Percentiles rank a stretch among this genome's conserved stretches.
Conservation (phyloP, 768 basidiomycete species). For the Leccinum rimulosum region DNA sequence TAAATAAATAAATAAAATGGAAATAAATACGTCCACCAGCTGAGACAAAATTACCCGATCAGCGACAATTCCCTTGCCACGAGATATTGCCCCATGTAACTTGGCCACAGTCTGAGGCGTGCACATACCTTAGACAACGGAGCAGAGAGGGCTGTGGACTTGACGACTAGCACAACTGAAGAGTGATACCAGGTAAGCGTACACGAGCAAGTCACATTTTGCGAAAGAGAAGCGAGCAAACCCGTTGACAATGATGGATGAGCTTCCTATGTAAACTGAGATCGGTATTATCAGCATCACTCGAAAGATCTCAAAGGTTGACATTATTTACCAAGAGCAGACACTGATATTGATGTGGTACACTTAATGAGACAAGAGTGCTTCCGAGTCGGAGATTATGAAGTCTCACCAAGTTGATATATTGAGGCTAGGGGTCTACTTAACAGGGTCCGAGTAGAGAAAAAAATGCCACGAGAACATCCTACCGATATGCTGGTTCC, state of each 20-base stretch:
- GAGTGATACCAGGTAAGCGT: neutral
- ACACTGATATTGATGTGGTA: neutral
- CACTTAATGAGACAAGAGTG: neutral
- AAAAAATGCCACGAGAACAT: neutral
- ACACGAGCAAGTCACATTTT: neutral
- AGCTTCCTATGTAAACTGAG: neutral
- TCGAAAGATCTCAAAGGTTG: too few species aligned
- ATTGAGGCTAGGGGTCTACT: neutral
- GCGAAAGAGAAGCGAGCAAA: neutral
- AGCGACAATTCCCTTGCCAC: too few species aligned
- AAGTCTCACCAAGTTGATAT: constrained; percentile 4
- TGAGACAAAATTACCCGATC: neutral
- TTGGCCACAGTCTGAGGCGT: neutral
- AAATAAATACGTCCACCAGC: constrained; percentile 1
- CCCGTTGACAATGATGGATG: neutral
- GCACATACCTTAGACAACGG: neutral
- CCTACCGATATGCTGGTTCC: constrained; percentile 1
- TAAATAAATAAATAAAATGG: neutral
- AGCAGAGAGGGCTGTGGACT: neutral
- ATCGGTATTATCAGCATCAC: neutral
- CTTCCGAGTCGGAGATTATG: too few species aligned
- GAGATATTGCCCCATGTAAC: neutral
- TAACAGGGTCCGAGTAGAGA: neutral
- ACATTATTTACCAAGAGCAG: neutral
- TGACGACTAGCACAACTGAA: neutral